Evolutionary conservation across 257 asterid genomes (phyloP), one percentile per base, ranked within the genome.

Genomic region (Gentiana macrophylla): DNA sequence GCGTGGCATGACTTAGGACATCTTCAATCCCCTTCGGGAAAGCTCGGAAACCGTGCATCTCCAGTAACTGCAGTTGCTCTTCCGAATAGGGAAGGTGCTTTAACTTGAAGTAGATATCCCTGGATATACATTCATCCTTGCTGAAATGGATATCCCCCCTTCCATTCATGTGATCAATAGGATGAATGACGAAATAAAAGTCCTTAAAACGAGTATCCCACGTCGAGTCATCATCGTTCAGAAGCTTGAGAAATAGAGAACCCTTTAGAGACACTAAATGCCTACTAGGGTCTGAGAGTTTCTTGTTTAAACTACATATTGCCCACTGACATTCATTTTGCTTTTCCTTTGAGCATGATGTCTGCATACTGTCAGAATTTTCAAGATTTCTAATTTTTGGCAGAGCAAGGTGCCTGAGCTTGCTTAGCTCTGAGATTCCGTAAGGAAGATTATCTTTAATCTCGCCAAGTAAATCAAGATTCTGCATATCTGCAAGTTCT

Each of bases 321-420:
- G 35, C 59, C 65, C 70, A 65, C 9, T 58, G 55, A 35, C 9
- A 7, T 49, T 63, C 62, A 37, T 53, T 55, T 9, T 37, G 56
- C 38, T 7, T 9, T 11, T 36, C 12, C 8, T 1, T 7, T 13
- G 54, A 50, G 38, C 46, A 36, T 36, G 32, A 34, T 48, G 8
- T 44, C 7, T 37, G 48, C 6, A 13, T 43, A 52, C 53, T 11
- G 13, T 12, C 37, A 55, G 35, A 13, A 5, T 49, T 47, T 37
- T 55, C 35, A 6, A 5, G 7, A 12, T 24, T n/a, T 8, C 47
- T 47, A 35, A 43, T 56, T 6, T 56, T 56, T 10, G 64, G 70
- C 43, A 65, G 59, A 35, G 38, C 57, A 44, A 65, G 64, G 49
- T 57, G 70, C 63, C 10, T 35, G 11, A 57, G 60, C 15, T 52